These are phyloP conservation scores for Suhomyces kilbournensis DNA, from an alignment of 805 yeast species.

Conservation along the genomic window DNA sequence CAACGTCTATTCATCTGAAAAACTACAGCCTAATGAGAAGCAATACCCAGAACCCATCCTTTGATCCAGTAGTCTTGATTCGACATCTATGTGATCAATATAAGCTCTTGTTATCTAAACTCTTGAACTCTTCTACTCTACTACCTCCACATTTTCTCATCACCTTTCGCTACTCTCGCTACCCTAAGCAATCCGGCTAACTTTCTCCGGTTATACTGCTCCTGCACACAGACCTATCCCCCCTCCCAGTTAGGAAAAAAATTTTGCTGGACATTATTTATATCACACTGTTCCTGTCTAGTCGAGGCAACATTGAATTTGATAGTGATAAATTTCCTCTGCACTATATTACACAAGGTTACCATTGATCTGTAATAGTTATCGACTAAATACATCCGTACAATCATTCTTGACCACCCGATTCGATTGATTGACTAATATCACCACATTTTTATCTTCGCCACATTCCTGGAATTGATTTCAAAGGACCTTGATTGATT, in stretches of 20 bases:
- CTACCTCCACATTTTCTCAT: not conserved
- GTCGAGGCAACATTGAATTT: not conserved
- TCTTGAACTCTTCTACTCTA: not conserved
- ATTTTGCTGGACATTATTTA: slow-evolving; percentile 2
- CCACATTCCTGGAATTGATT: not conserved
- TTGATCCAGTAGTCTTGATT: too few species aligned
- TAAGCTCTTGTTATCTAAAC: too few species aligned
- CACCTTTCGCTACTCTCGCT: not conserved
- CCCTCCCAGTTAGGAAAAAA: slow-evolving; percentile 5
- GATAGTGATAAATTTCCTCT: not conserved
- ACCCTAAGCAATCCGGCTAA: not conserved
- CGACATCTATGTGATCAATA: too few species aligned
- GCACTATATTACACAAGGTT: not conserved
- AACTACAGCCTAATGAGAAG: too few species aligned
- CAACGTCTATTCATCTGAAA: not conserved
- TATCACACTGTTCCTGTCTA: slow-evolving; percentile 3
- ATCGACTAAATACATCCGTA: not conserved
- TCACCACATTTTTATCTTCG: not conserved
- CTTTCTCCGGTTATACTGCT: not conserved
- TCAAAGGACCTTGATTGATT: not conserved
- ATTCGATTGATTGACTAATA: not conserved
- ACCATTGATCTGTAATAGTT: not conserved
- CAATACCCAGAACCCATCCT: too few species aligned
- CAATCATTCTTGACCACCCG: not conserved
- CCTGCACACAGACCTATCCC: not conserved